Conservation (phyloP, 805 yeast species). For the Lipomyces kockii region DNA sequence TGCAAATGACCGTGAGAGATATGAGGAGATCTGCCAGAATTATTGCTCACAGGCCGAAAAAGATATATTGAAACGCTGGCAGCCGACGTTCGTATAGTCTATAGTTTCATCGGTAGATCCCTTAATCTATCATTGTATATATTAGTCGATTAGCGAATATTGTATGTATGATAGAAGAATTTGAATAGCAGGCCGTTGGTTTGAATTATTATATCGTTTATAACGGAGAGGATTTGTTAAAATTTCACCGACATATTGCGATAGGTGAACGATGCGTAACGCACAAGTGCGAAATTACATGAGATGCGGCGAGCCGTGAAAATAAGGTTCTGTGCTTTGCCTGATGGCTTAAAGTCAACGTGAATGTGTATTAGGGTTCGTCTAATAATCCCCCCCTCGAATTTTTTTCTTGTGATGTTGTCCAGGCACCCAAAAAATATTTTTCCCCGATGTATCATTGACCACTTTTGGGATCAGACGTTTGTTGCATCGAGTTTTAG, state of each 20-base stretch:
- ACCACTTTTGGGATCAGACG: neutral
- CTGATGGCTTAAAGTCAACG: too few species aligned
- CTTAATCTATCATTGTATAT: neutral
- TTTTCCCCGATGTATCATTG: neutral
- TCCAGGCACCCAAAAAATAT: neutral
- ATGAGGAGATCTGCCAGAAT: slow-evolving; percentile 10
- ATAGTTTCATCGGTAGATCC: neutral
- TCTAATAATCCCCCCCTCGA: neutral
- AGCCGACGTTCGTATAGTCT: neutral
- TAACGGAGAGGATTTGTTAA: too few species aligned
- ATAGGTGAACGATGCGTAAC: too few species aligned
- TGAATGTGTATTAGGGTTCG: neutral
- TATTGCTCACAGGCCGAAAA: slow-evolving; percentile 21
- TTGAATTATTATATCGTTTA: too few species aligned
- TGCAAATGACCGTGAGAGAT: slow-evolving; percentile 15
- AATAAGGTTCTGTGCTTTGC: too few species aligned
- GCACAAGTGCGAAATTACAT: too few species aligned
- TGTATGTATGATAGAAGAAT: neutral
- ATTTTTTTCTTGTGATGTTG: neutral
- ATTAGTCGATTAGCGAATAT: neutral
- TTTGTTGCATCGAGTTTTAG: neutral
- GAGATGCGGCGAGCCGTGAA: too few species aligned
- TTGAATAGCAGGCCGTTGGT: neutral
- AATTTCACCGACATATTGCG: neutral
- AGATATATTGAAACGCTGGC: slow-evolving; percentile 21